Evolutionary conservation across 2,329 filamentous ascomycete genomes (phyloP).

Genomic region (Fusarium coffeatum): DNA sequence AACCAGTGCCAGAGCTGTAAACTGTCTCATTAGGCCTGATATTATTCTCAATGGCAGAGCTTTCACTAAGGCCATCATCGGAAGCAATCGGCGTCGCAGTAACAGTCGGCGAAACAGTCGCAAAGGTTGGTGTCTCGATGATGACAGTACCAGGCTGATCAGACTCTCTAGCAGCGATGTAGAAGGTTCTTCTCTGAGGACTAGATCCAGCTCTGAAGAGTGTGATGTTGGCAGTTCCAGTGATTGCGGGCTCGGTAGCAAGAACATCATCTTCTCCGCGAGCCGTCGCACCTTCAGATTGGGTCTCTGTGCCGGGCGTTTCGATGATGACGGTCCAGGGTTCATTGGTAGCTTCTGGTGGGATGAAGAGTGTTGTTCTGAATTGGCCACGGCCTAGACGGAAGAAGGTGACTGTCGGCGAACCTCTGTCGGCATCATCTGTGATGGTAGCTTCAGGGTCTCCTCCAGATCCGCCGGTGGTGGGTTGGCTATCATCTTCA

Average conservation of each 20-base stretch:
- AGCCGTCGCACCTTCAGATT: constrained; percentile 16
- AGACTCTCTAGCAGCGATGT: not conserved
- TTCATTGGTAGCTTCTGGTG: not conserved
- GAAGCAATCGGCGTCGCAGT: not conserved
- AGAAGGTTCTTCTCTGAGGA: not conserved
- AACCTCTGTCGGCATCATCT: not conserved
- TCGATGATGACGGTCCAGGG: constrained; percentile 17
- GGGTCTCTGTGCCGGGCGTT: constrained; percentile 11
- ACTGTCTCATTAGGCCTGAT: not conserved
- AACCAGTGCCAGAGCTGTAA: not conserved
- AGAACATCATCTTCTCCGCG: not conserved
- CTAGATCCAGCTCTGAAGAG: constrained; percentile 6
- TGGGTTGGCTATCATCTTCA: not conserved
- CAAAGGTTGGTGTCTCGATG: not conserved
- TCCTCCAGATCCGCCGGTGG: not conserved
- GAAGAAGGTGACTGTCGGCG: constrained; percentile 21
- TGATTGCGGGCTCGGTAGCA: not conserved
- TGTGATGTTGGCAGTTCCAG: constrained; percentile 13
- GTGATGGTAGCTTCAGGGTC: not conserved
- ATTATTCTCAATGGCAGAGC: not conserved
- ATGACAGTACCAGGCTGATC: constrained; percentile 16
- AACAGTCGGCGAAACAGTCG: not conserved
- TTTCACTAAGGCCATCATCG: not conserved
- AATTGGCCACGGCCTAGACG: not conserved
- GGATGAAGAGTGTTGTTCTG: constrained; percentile 10